Evolutionary conservation across 2,329 filamentous ascomycete genomes (phyloP).

Genomic region (Aspergillus ruber): DNA sequence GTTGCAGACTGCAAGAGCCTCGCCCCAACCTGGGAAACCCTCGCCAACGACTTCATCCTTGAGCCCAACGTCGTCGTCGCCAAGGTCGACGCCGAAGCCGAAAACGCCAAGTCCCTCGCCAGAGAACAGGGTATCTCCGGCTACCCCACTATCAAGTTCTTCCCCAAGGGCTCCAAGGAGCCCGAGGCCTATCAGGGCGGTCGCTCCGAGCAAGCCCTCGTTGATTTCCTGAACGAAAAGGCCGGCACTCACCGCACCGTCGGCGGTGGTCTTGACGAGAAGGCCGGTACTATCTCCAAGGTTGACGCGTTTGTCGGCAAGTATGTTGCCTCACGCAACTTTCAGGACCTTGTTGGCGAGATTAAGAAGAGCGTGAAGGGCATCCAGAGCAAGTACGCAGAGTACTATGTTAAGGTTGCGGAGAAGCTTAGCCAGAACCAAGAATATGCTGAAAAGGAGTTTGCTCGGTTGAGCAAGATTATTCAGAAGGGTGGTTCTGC

Average conservation of each 20-base stretch:
- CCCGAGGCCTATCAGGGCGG: slow-evolving; percentile 65
- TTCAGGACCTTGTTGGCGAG: slow-evolving; percentile 62
- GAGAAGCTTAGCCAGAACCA: slow-evolving; percentile 75
- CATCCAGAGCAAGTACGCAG: slow-evolving; percentile 72
- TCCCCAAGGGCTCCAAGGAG: slow-evolving; percentile 74
- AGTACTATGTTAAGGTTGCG: slow-evolving; percentile 91
- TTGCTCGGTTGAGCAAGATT: slow-evolving; percentile 70
- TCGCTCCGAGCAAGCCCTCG: slow-evolving; percentile 68
- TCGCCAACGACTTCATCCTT: slow-evolving; percentile 72
- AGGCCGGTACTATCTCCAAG: slow-evolving; percentile 73
- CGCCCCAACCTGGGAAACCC: slow-evolving; percentile 80
- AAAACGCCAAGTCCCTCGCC: slow-evolving; percentile 73
- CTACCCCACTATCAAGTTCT: slow-evolving; percentile 98
- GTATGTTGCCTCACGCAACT: slow-evolving; percentile 56
- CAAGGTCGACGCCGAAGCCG: slow-evolving; percentile 90
- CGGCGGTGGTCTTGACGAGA: slow-evolving; percentile 71
- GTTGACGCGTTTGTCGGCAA: slow-evolving; percentile 72
- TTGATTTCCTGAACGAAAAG: slow-evolving; percentile 81
- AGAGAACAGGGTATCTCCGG: slow-evolving; percentile 69
- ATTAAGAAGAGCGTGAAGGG: slow-evolving; percentile 63
- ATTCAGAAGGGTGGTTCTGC: slow-evolving; percentile 81
- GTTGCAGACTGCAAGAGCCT: slow-evolving; percentile 87
- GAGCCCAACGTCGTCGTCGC: slow-evolving; percentile 78
- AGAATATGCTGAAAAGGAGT: slow-evolving; percentile 78
- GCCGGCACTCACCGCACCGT: slow-evolving; percentile 75